Percentiles rank a stretch among this genome's conserved stretches.
phyloP scores from a whole-genome alignment of 2,329 filamentous ascomycete genomes.

The Arachnomyces sp. region DNA sequence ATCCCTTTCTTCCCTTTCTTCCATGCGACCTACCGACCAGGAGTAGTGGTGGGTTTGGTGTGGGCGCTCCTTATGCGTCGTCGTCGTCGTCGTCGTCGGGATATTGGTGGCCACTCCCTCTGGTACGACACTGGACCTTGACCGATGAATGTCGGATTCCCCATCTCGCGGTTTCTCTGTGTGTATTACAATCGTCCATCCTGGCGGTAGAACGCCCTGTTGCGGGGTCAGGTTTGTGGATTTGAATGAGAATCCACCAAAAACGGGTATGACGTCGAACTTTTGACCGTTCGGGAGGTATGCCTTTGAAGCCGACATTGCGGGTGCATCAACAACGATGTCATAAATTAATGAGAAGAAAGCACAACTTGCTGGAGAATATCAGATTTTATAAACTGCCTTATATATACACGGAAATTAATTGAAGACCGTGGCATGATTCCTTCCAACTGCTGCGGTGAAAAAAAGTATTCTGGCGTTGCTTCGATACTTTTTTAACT shows the following conservation, averaged over 20 bases:
- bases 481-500: no score
- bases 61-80: constrained; percentile 7
- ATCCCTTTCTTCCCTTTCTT: background rate
- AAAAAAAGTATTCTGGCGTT: no score
- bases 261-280: constrained; percentile 73
- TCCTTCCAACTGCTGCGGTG: no score
- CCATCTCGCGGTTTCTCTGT: constrained; percentile 46
- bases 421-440: no score
- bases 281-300: constrained; percentile 82
- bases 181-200: constrained; percentile 83
- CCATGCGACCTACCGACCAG: background rate
- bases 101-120: constrained; percentile 10
- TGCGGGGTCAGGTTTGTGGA: constrained; percentile 63
- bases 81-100: constrained; percentile 15
- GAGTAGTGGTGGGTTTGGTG: background rate
- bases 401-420: no score
- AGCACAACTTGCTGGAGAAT: no score
- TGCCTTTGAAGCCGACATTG: constrained; percentile 16
- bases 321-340: no score
- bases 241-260: constrained; percentile 87
- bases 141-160: constrained; percentile 15
- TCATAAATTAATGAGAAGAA: no score
- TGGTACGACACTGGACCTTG: constrained; percentile 4
- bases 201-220: constrained; percentile 62
- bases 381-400: no score